Percentiles rank a stretch among this genome's conserved stretches.
Conservation (phyloP, 345 rosid species). For the Raphanus sativus region DNA sequence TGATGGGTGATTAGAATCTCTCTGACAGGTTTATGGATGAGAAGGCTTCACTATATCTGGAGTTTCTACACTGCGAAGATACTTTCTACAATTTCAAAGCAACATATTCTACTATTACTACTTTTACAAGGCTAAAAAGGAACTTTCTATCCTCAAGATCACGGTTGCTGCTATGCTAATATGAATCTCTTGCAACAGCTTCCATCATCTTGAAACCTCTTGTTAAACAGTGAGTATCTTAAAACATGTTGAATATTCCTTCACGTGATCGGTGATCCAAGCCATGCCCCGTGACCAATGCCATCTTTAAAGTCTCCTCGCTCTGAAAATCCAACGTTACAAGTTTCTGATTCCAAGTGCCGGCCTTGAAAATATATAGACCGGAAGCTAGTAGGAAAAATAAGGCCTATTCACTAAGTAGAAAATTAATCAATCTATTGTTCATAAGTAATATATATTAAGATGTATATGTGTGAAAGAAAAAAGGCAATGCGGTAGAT, state of each 20-base stretch:
- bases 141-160: conserved; percentile 1
- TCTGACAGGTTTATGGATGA: no score
- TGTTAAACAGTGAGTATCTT: conserved; percentile 11
- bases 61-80: conserved; percentile 29
- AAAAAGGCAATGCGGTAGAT: no score
- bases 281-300: conserved; percentile 58
- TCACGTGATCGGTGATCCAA: conserved; percentile 55
- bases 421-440: no score
- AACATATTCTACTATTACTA: no score
- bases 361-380: no score
- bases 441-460: no score
- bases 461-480: no score
- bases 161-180: background rate
- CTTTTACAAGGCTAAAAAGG: background rate
- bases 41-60: conserved; percentile 13
- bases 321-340: conserved; percentile 17
- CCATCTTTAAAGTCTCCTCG: conserved; percentile 21
- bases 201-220: background rate
- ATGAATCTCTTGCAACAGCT: background rate
- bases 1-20: conserved; percentile 28
- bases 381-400: no score
- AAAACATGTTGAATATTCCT: conserved; percentile 51
- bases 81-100: background rate
- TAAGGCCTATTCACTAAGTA: no score
- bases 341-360: background rate